Evolutionary conservation across 2,329 filamentous ascomycete genomes (phyloP), one percentile per base, ranked within the genome.

Genomic region (Neonectria coccinea): DNA sequence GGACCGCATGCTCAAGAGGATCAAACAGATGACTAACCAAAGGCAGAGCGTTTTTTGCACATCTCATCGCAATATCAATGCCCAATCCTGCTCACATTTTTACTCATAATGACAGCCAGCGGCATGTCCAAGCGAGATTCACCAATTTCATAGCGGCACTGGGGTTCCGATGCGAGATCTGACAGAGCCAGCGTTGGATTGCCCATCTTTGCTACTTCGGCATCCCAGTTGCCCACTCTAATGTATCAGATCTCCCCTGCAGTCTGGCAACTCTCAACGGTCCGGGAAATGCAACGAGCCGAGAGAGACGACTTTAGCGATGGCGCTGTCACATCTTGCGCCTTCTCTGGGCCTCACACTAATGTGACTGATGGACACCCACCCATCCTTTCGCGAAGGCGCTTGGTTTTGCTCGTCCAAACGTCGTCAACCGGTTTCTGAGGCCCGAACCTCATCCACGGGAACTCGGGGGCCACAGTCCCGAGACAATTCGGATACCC

Each of bases 261-360:
- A 72, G 69, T 62, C 58, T 62, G 56, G 70, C 67, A 71, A 71
- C 67, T 66, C 52, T 66, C 64, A 73, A 72, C 68, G 69, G 71
- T 55, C 59, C 56, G 62, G 62, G 62, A 66, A 60, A 69, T 72
- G 68, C 69, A 72, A 61, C 57, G 52, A 48, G 66, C 71, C 66
- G 48, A 69, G 69, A 69, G 67, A 65, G 47, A 50, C 54, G 27
- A 31, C 59, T 59, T 60, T 42, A 22, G 7, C 51, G 51, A 55
- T 56, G 60, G 27, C 47, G 50, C 48, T 36, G 53, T 52, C 47
- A 63, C 51, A 59, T 60, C 64, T 59, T 65, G 42, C 56, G 29
- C 51, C 36, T 66, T 45, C 33, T 20, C 39, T 58, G 53, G 33
- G 39, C 50, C 48, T 69, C 62, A 41, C 60, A 22, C 27, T 63